Base-by-base conservation (phyloP, 1,284 basidiomycete species). In the Omphalotus olearius region DNA sequence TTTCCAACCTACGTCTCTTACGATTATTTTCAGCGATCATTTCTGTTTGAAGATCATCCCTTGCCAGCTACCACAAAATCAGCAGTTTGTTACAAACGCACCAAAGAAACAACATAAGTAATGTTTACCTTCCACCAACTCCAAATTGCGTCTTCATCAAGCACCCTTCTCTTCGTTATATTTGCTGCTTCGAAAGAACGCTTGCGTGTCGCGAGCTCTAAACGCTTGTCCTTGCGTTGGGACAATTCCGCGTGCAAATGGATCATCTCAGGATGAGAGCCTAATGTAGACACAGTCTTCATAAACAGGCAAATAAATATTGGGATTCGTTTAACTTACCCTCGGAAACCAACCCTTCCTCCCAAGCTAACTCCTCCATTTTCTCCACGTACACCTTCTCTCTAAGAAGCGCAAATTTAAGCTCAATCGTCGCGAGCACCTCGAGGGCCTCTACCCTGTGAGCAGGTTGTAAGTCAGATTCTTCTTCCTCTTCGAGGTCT, bases 21-120 rank as follows among this genome's bases (percentile, higher is more conserved):
- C 89, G 74, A 59, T 88, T 91, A 13, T 84, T 81, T 58, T 93
- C 91, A 0, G 91, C 80, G 48, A 93, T 83, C 85, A 93, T 87
- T 14, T 85, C 80, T 0, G 79, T 84, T 58, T 93, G 86, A n/a
- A 93, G 69, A 43, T 86, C 82, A 58, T 88, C 85, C 50, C 82
- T 75, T 16, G 81, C 73, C 54, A 82, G 64, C 86, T 89, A 48
- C 35, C 20, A 36, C 49, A 55, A 52, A 25, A 45, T 36, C 43
- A 51, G 26, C 37, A 37, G 16, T 41, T 52, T 41, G 39, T 45
- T 45, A 52, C 45, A 40, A 37, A 51, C 41, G 41, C 16, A 18
- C 42, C 45, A 23, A 49, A 20, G 14, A 38, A 45, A 42, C 4
- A 49, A 10, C 10, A 14, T 6, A n/a, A 10, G 51, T 38, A 46